Evolutionary conservation across 2,329 filamentous ascomycete species (phyloP), one percentile per base, ranked within the genome.

Genomic region (Coccinonectria pachysandricola): DNA sequence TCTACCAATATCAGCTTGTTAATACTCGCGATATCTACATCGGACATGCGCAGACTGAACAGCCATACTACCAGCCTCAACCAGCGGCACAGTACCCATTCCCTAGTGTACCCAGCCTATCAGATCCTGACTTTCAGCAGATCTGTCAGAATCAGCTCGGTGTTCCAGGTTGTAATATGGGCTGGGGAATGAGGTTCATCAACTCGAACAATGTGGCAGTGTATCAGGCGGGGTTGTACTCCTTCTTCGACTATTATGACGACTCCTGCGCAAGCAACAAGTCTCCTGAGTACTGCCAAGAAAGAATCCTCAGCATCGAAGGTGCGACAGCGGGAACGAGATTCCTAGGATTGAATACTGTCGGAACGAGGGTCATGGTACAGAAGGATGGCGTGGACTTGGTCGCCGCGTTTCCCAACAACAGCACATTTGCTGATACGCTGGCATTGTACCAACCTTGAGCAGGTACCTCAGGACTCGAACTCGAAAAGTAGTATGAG

Each of bases 41-140:
- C 43, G 74, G 72, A 11, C 64, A 74, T 40, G 68, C 75, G 24
- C 78, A 84, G 47, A 75, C 76, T 25, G 78, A 83, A 50, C 75
- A 77, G 4, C 70, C 78, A 1, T 84, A 84, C 54, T 81, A 71
- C 53, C 78, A 83, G 49, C 71, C 75, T 13, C 71, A 68, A 44
- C 77, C 78, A 0, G 56, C 55, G 23, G 71, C 76, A 0, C 60
- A 64, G 0, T 55, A 56, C 6, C 78, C 74, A 1, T 81, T 79
- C 53, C 45, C 59, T 0, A 41, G 54, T 1, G 54, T 59, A 12
- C 21, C 50, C 2, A 44, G 54, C 8, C 51, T 65, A 28, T 23
- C 31, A 6, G 45, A 48, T 19, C 45, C 45, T 2, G 18, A 46
- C 23, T 48, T 48, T 18, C 25, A 35, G 19, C 23, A n/a, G 11